Evolutionary conservation across 2,329 filamentous ascomycete genomes (phyloP), one percentile per base, ranked within the genome.

Genomic region (Coniella vitis): DNA sequence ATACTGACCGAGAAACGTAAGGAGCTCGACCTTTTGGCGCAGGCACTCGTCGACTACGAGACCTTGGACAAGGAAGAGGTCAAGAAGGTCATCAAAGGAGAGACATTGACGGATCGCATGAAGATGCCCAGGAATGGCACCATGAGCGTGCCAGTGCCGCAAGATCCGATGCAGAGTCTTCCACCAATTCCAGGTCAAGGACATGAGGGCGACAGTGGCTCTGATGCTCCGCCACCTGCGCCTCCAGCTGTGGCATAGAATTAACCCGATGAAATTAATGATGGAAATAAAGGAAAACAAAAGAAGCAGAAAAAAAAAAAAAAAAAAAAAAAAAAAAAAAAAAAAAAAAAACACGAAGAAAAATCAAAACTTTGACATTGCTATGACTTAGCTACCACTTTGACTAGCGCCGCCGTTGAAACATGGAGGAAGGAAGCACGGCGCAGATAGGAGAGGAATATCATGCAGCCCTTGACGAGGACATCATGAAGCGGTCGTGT

Each of bases 11-110:
- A 81, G 32, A 88, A 86, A 64, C 81, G 90, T 48, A 84, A 86
- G 51, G 91, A 95, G 65, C 77, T 98, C 7, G 91, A 98, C 59
- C 73, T 88, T 10, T 73, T 98, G 9, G 91, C 93, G 22, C 83
- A 90, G 61, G 93, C 90, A 5, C 76, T 98, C 9, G 82, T 98
- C 31, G 84, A 96, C 66, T 97, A 96, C 66, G 93, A 98, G 73
- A 96, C 90, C 0, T 71, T 98, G 45, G 86, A 86, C 65, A 87
- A 85, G 65, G 83, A 86, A 3, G 93, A 98, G 66, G 94, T 97
- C 55, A 83, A 90, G 65, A 88, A 86, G 71, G 87, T 97, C 5
- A 83, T 98, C 55, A 81, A 79, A 45, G 93, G 93, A 32, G 89
- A 96, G 69, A 84, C 86, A 62, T 72, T 98, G 34, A 74, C 83